Conservation (phyloP, 345 rosid genomes). For the Erysimum cheiranthoides region DNA sequence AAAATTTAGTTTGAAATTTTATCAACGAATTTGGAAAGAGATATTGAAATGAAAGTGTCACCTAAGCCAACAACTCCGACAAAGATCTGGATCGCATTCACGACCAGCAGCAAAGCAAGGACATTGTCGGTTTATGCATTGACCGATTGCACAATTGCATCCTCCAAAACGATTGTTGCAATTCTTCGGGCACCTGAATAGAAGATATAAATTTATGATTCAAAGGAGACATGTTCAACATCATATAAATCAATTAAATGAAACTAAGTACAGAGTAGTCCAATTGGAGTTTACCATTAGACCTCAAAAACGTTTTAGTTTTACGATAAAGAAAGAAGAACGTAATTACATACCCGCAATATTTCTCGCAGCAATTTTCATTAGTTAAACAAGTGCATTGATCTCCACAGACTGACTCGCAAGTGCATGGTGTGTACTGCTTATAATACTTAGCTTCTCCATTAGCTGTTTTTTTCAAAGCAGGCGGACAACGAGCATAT, state of each 20-base stretch:
- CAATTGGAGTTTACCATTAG: background rate
- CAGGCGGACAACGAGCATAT: slow-evolving; percentile 76
- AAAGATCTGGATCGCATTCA: slow-evolving; percentile 98
- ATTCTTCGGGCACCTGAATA: slow-evolving; percentile 71
- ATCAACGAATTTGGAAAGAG: background rate
- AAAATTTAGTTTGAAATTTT: background rate
- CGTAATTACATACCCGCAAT: slow-evolving; percentile 98
- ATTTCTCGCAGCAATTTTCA: slow-evolving; percentile 94
- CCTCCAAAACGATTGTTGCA: slow-evolving; percentile 94
- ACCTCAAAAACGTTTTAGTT: background rate
- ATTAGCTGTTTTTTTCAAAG: slow-evolving; percentile 71
- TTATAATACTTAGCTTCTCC: slow-evolving; percentile 63
- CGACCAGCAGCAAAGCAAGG: slow-evolving; percentile 92
- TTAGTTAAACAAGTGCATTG: slow-evolving; percentile 72
- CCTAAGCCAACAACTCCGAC: slow-evolving; percentile 86
- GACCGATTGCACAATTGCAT: slow-evolving; percentile 89
- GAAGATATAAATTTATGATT: background rate
- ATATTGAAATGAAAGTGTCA: slow-evolving; percentile 37
- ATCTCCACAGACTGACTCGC: slow-evolving; percentile 82
- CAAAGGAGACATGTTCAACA: background rate
- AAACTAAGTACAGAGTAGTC: too few species aligned
- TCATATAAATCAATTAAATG: background rate
- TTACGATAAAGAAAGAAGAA: slow-evolving; percentile 12
- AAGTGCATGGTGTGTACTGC: slow-evolving; percentile 93
- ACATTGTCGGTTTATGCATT: slow-evolving; percentile 87